Percentiles rank a stretch among this genome's conserved stretches.
Conservation (phyloP, 2,329 filamentous ascomycete genomes). For the Colletotrichum coccodes region DNA sequence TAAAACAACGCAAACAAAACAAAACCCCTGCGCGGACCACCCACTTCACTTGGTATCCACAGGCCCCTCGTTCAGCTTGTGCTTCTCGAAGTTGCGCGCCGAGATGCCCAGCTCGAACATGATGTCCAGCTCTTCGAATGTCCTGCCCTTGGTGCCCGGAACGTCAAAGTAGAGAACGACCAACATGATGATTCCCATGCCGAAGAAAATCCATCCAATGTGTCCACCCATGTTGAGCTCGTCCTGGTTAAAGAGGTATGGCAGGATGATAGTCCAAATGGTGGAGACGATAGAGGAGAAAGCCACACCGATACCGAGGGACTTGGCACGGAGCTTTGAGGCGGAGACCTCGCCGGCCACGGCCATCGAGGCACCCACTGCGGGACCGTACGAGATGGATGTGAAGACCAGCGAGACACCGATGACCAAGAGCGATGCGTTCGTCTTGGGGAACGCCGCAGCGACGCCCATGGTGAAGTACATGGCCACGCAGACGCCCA, state of each 20-base stretch:
- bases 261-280: slow-evolving; percentile 37
- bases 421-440: slow-evolving; percentile 32
- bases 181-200: slow-evolving; percentile 39
- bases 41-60: slow-evolving; percentile 18
- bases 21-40: background rate
- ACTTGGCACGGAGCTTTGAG: slow-evolving; percentile 29
- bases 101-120: slow-evolving; percentile 35
- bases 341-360: slow-evolving; percentile 30
- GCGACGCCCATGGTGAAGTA: slow-evolving; percentile 37
- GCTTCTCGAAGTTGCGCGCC: slow-evolving; percentile 25
- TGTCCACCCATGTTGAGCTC: slow-evolving; percentile 50
- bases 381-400: slow-evolving; percentile 35
- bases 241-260: slow-evolving; percentile 42
- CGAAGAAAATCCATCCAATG: slow-evolving; percentile 52
- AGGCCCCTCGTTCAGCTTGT: slow-evolving; percentile 22
- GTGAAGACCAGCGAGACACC: slow-evolving; percentile 36
- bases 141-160: slow-evolving; percentile 41
- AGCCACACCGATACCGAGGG: slow-evolving; percentile 22
- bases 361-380: slow-evolving; percentile 34
- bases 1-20: slow-evolving; percentile 7
- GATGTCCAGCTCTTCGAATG: slow-evolving; percentile 45
- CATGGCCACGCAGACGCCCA: slow-evolving; percentile 32
- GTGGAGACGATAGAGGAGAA: slow-evolving; percentile 29
- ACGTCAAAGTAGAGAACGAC: slow-evolving; percentile 42
- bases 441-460: slow-evolving; percentile 30